Evolutionary conservation across 2,329 filamentous ascomycete species (phyloP), one percentile per base, ranked within the genome.

Genomic region (Colletotrichum sp.): DNA sequence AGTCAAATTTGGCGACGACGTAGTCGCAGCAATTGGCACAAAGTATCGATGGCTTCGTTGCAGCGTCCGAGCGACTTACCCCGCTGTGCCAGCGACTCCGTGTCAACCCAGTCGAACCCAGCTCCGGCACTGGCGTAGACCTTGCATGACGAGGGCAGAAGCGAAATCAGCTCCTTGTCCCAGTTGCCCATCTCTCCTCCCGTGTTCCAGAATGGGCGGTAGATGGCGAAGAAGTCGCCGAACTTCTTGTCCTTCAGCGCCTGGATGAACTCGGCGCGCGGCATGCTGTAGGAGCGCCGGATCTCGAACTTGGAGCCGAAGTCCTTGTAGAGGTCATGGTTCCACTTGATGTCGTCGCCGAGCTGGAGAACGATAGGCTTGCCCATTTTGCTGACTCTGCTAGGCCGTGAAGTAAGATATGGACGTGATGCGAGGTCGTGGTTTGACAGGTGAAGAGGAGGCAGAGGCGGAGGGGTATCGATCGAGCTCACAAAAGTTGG

Each of bases 301-400:
- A 75, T 64, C 32, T 75, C 73, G 28, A 75, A 75, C 63, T 68
- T 68, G 28, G 73, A 75, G 10, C 56, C 58, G 58, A 75, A 75
- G 16, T 75, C 73, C 58, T 75, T 73, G 73, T 75, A 64, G 58
- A 75, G 73, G 21, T 75, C 73, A 69, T 73, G 73, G 58, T 75
- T 75, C 73, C 73, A 75, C 8, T 73, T 73, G 73, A 75, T 69
- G 58, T 75, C 73, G 69, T 75, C 73, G 58, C 73, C 73, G 69
- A 75, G 73, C 69, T 75, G 73, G 24, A 75, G 63, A 32, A 75
- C 73, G 28, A 75, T 73, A 58, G 73, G 73, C 63, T 73, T 75
- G 69, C 63, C 73, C 73, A 75, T 75, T 24, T 34, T 73, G 63
- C 6, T 32, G 30, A 32, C 13, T 24, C 18, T 43, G n/a, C 4